Percentiles rank a stretch among this genome's conserved stretches.
Conservation (phyloP, 148 eudicot genomes). For the Persicaria maculosa region DNA sequence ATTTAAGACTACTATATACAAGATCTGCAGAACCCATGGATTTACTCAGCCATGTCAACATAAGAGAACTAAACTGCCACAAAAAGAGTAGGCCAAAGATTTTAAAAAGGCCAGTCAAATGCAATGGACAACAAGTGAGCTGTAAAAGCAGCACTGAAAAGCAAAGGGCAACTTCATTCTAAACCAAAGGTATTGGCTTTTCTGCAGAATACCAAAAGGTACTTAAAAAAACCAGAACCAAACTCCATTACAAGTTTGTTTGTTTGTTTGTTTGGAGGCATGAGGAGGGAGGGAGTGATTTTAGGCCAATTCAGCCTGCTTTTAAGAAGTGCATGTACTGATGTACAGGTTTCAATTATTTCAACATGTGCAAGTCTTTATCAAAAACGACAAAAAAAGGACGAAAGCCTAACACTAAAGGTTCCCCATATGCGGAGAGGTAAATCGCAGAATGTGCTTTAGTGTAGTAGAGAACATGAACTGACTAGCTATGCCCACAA, state of each 20-base stretch:
- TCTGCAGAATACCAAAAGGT: neutral
- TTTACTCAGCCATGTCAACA: neutral
- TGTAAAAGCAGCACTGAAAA: neutral
- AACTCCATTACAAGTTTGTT: neutral
- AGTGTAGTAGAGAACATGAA: too few species aligned
- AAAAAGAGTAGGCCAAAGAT: neutral
- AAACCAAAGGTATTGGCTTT: neutral
- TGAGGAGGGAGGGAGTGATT: too few species aligned
- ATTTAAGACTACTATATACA: neutral
- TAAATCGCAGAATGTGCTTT: too few species aligned
- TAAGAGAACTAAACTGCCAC: neutral
- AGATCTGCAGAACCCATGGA: neutral
- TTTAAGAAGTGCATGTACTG: too few species aligned
- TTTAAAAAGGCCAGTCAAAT: neutral
- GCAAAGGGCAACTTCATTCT: neutral
- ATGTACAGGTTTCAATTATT: too few species aligned
- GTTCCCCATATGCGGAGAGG: too few species aligned
- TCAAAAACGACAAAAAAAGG: too few species aligned
- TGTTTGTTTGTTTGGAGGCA: too few species aligned
- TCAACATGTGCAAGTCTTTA: neutral
- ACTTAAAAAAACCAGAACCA: neutral
- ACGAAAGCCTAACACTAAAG: too few species aligned
- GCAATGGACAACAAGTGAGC: neutral
- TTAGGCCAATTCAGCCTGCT: too few species aligned
- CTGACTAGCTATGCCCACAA: too few species aligned